Evolutionary conservation across 148 eudicot genomes (phyloP), one percentile per base, ranked within the genome.

Genomic region (Amaranthus hypochondriacus): DNA sequence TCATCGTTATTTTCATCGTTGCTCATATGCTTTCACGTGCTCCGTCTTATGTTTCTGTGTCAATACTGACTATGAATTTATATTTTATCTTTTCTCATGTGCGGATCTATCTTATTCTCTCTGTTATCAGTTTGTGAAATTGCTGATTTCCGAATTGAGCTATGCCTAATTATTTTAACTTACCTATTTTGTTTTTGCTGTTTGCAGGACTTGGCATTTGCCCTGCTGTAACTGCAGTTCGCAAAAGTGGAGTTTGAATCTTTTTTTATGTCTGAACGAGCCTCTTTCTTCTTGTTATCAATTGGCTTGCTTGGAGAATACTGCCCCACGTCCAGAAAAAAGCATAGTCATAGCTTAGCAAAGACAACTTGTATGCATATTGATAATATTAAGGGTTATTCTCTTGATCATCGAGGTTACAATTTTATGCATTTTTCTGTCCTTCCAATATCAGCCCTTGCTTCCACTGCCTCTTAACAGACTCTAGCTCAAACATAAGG

Each of bases 211-310:
- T 79, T 79, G 87, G 85, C 87, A 77, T 48, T 78, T 83, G 73
- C 78, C 74, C 82, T 78, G 79, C 68, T 60, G 72, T 62, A 70
- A 50, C 72, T 74, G 84, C 78, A 69, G 83, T 57, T 79, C 61
- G 80, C 80, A 63, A 81, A 76, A 85, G 92, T 89, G 90, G 89
- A 89, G 91, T 87, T 76, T 56, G 84, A 83, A 85, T 76, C 85
- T 72, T 79, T 73, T 92, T 90, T 86, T 90, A 90, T 90, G 96
- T 90, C 92, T 87, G 89, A 86, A 85, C 85, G 55, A 76, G 86
- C 81, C 72, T 78, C 85, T 74, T 81, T 80, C 70, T 85, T 84
- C 80, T 78, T 85, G 83, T 82, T 85, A 84, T 81, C 84, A 62
- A 81, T 90, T 77, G 92, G 87, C 80, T 83, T 88, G 85, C 86